Conservation (phyloP, 352 stramenopile species). For the Phytopythium aichiense region DNA sequence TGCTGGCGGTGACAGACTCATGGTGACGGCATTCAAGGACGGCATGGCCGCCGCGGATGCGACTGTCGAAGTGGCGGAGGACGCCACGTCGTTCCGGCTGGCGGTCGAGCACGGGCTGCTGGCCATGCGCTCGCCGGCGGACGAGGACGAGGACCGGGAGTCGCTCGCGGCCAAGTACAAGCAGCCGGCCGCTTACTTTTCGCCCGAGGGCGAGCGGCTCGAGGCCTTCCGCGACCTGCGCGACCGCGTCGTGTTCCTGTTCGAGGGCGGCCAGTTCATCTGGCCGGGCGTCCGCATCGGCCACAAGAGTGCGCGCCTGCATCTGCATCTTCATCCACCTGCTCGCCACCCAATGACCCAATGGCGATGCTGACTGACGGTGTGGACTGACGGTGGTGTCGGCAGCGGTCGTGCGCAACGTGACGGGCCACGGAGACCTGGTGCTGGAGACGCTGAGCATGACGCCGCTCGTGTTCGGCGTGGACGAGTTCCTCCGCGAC, state of each 20-base stretch:
- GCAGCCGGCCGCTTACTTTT: constrained; percentile 66
- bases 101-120: constrained; percentile 35
- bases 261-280: constrained; percentile 74
- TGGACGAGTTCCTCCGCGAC: constrained; percentile 71
- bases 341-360: not conserved
- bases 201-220: constrained; percentile 40
- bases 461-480: constrained; percentile 60
- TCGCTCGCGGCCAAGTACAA: constrained; percentile 48
- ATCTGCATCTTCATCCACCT: not conserved
- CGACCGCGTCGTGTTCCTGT: constrained; percentile 59
- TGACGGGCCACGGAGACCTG: constrained; percentile 39
- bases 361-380: not conserved
- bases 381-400: constrained; percentile 5
- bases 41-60: constrained; percentile 20
- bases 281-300: constrained; percentile 64
- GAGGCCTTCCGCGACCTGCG: constrained; percentile 37
- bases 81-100: constrained; percentile 29
- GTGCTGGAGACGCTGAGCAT: constrained; percentile 60
- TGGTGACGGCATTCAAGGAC: constrained; percentile 56
- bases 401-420: constrained; percentile 35
- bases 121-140: constrained; percentile 10
- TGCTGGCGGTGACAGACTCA: constrained; percentile 22
- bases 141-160: constrained; percentile 14
- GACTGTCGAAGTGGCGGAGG: constrained; percentile 25
- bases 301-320: constrained; percentile 43